Evolutionary conservation across 2,329 filamentous ascomycete species (phyloP), one percentile per base, ranked within the genome.

Genomic region (Atkinsonella hypoxylon): DNA sequence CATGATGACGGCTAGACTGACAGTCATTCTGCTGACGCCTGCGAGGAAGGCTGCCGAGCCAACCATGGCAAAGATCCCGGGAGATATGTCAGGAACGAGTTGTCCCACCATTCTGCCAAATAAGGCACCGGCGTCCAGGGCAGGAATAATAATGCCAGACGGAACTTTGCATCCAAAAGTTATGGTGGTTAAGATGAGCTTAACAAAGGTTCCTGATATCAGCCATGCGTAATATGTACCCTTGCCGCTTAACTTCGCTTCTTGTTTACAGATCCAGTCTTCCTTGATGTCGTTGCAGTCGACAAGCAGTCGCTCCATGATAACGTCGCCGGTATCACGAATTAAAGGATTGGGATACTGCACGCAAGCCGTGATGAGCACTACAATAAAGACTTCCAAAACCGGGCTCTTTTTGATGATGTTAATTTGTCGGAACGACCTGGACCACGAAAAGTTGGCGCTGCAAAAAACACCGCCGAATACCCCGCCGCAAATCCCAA

Each of bases 161-260:
- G 78, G 78, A 1, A 81, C 76, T 63, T 81, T 81, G 62, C 74
- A 72, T 13, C 78, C 77, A 55, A 80, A 80, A 0, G 77, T 81
- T 39, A 81, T 71, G 54, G 73, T 77, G 1, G 75, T 81, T 9
- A 81, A 68, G 15, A 77, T 53, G 2, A 81, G 67, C 60, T 81
- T 81, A 18, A 72, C 69, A 1, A 77, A 54, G 1, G 73, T 76
- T 3, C 76, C 77, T 55, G 77, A 73, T 6, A 73, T 57, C 4
- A 82, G 67, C 66, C 68, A 79, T 32, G 67, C 68, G 46, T 76
- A 67, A 54, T 79, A 81, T 20, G 30, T 47, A 17, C 49, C 53
- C 40, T 66, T 68, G n/a, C 64, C 63, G 2, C 60, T 55, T 1
- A 55, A 49, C 1, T 32, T 42, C n/a, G 61, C 60, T 58, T 80